These are phyloP conservation scores for Zasmidium angulare DNA, from an alignment of 2,329 filamentous ascomycete genomes.

Conservation along the genomic window DNA sequence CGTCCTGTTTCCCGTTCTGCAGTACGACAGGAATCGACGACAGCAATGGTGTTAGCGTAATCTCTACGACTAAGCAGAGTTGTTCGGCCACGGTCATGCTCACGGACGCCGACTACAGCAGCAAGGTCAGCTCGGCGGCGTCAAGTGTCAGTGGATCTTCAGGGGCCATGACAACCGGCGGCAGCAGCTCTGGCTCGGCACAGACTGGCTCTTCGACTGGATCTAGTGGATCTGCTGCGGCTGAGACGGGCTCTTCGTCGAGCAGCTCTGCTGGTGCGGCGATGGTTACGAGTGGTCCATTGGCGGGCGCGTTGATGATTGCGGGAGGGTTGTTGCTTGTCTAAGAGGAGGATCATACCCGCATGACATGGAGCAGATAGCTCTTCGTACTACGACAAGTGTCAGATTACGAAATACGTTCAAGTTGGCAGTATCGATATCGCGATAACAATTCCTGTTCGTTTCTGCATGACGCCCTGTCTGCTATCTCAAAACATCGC, in stretches of 20 bases:
- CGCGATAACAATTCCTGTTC: too few relatives aligned
- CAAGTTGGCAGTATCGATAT: background rate
- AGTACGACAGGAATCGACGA: background rate
- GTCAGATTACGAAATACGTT: background rate
- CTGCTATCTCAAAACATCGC: too few relatives aligned
- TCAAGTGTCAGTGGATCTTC: background rate
- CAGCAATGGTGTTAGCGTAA: background rate
- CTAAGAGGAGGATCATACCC: too few relatives aligned
- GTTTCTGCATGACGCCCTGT: too few relatives aligned
- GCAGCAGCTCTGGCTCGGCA: background rate
- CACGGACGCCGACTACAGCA: background rate
- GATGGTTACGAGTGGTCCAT: background rate
- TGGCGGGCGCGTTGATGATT: background rate
- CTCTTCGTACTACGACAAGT: too few relatives aligned
- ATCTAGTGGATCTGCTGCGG: too few relatives aligned
- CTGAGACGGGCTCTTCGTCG: background rate
- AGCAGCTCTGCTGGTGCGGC: background rate
- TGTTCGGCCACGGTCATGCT: background rate
- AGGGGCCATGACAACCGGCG: background rate
- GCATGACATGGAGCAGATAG: too few relatives aligned
- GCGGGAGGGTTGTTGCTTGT: background rate
- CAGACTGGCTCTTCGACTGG: too few relatives aligned
- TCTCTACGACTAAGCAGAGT: background rate
- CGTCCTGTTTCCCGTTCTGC: background rate
- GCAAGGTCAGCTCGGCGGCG: background rate